These are phyloP conservation scores for Globisporangium cederbergense DNA, from an alignment of 352 stramenopile genomes.

Conservation along the genomic window DNA sequence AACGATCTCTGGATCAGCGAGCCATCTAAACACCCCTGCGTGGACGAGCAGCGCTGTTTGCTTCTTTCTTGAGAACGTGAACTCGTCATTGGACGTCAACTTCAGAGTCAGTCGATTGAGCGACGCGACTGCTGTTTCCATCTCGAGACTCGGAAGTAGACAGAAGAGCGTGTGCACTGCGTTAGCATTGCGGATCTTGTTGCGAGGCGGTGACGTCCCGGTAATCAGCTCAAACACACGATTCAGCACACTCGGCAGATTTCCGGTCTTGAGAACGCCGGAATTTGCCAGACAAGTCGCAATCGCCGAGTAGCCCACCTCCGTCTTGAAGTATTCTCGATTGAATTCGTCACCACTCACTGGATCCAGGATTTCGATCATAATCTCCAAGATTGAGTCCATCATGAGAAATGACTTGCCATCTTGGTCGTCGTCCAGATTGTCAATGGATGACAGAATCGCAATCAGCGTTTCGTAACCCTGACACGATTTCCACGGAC, in stretches of 20 bases:
- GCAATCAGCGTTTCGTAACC: constrained; percentile 60
- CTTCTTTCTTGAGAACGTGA: constrained; percentile 43
- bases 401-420: constrained; percentile 32
- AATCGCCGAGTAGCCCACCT: constrained; percentile 44
- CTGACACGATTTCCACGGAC: constrained; percentile 47
- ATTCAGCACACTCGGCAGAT: constrained; percentile 35
- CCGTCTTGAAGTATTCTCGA: constrained; percentile 36
- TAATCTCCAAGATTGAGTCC: constrained; percentile 45
- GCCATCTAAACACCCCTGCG: constrained; percentile 57
- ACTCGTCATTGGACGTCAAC: constrained; percentile 37
- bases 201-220: constrained; percentile 26
- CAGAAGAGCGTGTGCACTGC: constrained; percentile 52
- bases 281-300: constrained; percentile 58
- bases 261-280: constrained; percentile 35
- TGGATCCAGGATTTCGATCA: constrained; percentile 44
- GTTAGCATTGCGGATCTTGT: constrained; percentile 57
- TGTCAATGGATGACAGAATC: constrained; percentile 51
- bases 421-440: constrained; percentile 20
- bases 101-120: constrained; percentile 45
- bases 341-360: constrained; percentile 24
- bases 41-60: constrained; percentile 44
- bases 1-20: constrained; percentile 37
- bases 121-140: constrained; percentile 21
- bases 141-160: constrained; percentile 36
- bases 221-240: constrained; percentile 61